These are phyloP conservation scores for Septoria petroselini DNA, from an alignment of 2,329 filamentous ascomycete species.

Conservation along the genomic window DNA sequence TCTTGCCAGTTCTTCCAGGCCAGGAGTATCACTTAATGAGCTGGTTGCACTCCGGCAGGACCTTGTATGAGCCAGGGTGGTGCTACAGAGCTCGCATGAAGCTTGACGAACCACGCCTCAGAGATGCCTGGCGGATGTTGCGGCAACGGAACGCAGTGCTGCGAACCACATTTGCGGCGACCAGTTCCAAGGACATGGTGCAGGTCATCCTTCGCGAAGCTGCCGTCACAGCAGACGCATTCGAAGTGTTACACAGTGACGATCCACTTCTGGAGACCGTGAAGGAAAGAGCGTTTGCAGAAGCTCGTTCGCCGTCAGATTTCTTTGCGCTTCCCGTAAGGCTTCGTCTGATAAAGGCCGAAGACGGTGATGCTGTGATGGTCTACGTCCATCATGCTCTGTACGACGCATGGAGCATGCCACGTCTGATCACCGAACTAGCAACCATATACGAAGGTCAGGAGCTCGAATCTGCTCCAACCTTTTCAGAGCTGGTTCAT, in stretches of 20 bases:
- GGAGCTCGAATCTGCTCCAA: slow-evolving; percentile 4
- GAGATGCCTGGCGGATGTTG: slow-evolving; percentile 13
- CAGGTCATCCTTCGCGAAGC: slow-evolving; percentile 14
- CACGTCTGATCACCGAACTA: slow-evolving; percentile 13
- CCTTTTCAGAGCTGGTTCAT: slow-evolving; percentile 13
- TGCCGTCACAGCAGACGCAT: slow-evolving; percentile 7
- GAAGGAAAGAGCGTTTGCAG: slow-evolving; percentile 6
- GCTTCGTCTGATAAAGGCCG: slow-evolving; percentile 12
- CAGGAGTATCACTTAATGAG: slow-evolving; percentile 19
- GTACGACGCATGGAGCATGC: slow-evolving; percentile 24
- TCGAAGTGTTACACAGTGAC: not conserved
- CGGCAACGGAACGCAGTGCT: slow-evolving; percentile 17
- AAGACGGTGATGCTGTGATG: slow-evolving; percentile 19
- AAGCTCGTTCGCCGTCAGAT: slow-evolving; percentile 15
- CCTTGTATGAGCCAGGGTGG: slow-evolving; percentile 21
- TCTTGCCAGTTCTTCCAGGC: slow-evolving; percentile 18
- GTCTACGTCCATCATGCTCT: slow-evolving; percentile 20
- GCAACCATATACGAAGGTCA: slow-evolving; percentile 7
- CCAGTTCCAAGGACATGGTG: not conserved
- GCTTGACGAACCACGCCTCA: slow-evolving; percentile 7
- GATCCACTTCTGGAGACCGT: slow-evolving; percentile 8
- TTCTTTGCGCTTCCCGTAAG: slow-evolving; percentile 17
- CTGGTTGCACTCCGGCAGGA: slow-evolving; percentile 19
- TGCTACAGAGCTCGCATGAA: slow-evolving; percentile 8
- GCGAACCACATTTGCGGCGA: slow-evolving; percentile 16